Percentiles rank a stretch among this genome's conserved stretches.
phyloP scores from a whole-genome alignment of 73 alveolate species.

The Tetrahymena malaccensis region DNA sequence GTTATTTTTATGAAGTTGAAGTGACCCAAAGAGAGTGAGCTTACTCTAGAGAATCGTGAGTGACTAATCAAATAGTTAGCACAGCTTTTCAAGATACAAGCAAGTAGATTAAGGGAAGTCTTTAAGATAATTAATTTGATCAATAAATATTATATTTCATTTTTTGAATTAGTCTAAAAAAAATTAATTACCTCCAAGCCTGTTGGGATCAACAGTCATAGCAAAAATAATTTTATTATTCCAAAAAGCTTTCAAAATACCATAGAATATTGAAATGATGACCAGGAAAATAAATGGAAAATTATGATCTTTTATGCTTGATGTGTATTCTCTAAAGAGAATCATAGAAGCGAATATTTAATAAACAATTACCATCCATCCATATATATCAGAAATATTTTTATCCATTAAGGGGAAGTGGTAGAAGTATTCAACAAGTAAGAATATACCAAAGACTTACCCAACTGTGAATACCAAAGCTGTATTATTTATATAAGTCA shows the following conservation, averaged over 20 bases:
- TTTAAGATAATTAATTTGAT: neutral
- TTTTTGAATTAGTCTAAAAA: neutral
- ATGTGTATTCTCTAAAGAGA: neutral
- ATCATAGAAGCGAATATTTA: neutral
- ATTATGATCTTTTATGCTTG: neutral
- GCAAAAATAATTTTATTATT: neutral
- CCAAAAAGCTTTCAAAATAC: neutral
- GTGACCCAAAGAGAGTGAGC: neutral
- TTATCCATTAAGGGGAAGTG: neutral
- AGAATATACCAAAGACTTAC: neutral
- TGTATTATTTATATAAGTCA: neutral
- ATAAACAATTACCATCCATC: neutral
- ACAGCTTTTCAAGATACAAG: neutral
- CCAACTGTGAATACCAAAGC: neutral
- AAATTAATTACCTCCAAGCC: neutral
- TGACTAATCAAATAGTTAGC: neutral
- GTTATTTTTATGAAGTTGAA: neutral
- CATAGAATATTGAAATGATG: neutral
- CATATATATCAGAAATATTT: neutral
- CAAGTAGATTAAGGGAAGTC: neutral
- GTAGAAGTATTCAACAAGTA: neutral
- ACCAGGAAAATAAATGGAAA: neutral
- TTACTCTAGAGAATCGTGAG: neutral
- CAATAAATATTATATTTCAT: too few species aligned
- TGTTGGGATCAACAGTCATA: neutral